Base-by-base conservation (phyloP, 2,329 filamentous ascomycete species). In the Colletotrichum scovillei region DNA sequence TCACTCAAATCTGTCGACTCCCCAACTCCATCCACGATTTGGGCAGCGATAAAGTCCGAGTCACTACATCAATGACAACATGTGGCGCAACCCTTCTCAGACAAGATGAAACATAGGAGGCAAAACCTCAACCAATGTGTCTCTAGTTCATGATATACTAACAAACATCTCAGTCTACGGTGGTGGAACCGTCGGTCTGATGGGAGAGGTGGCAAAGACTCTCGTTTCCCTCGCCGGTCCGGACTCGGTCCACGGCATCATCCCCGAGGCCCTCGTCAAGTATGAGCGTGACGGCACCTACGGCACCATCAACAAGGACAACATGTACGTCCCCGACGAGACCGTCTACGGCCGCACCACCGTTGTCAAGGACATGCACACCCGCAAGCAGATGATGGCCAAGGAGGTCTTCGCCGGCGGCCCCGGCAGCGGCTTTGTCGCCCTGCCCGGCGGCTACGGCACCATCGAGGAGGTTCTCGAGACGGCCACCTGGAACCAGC, bases 401-500 rank as follows among this genome's bases (percentile, higher is more conserved):
- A 88, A 91, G 78, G 93, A 96, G 82, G 95, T 98, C 19, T 89
- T 97, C 28, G 89, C 90, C 24, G 95, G 95, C 30, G 95, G 93
- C 0, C 91, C 92, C 0, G 96, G 96, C 1, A 93, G 91, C 70
- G 96, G 96, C 14, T 99, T 99, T 84, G 91, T 99, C 53, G 95
- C 95, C 32, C 86, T 99, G 72, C 91, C 90, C 68, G 96, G 96
- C 56, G 97, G 97, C 0, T 99, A 96, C 82, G 97, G 97, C 24
- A 99, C 97, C 2, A 89, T 98, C 81, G 97, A 99, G 86, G 97
- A 99, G 88, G 88, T 99, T 80, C 95, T 98, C 83, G 94, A 97
- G 85, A 91, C 94, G 2, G 92, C 92, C 30, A 97, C 94, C 12
- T 99, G 97, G 95, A 98, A 98, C 83, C 97, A 98, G 85, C 85